phyloP scores from a whole-genome alignment of 106 monocot genomes.

The Amphibolis antarctica region DNA sequence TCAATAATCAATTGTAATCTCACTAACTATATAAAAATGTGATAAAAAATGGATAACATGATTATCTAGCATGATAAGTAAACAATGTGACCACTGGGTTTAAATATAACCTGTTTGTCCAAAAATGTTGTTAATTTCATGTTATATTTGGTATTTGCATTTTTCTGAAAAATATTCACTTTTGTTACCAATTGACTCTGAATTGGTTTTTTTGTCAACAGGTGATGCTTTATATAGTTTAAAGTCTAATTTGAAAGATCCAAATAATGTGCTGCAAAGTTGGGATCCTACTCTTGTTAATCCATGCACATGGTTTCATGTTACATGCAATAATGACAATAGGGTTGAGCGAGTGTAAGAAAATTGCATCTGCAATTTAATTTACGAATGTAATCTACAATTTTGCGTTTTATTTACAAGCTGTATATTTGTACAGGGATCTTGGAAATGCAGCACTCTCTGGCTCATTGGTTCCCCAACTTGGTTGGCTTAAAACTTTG shows the following conservation, averaged over 20 bases:
- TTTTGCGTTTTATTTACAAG: neutral
- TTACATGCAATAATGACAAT: conserved; percentile 55
- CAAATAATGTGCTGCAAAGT: conserved; percentile 58
- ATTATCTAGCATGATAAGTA: too few species aligned
- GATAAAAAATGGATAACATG: too few species aligned
- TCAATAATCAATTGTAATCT: too few species aligned
- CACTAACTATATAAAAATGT: too few species aligned
- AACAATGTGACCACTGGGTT: too few species aligned
- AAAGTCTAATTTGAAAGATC: conserved; percentile 38
- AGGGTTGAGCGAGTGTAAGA: conserved; percentile 69
- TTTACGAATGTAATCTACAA: neutral
- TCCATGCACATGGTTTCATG: conserved; percentile 83
- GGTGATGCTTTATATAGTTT: conserved; percentile 59
- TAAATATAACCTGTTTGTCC: too few species aligned
- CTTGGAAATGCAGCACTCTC: conserved; percentile 34
- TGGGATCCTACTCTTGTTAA: conserved; percentile 66
- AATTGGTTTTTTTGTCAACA: conserved; percentile 18
- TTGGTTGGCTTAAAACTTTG: conserved; percentile 26
- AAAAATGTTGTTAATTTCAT: too few species aligned
- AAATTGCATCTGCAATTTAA: neutral
- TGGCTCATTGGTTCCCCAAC: conserved; percentile 32
- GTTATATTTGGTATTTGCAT: too few species aligned
- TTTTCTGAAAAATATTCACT: too few species aligned
- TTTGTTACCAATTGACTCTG: too few species aligned
- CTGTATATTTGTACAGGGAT: conserved; percentile 19